These are phyloP conservation scores for Alternaria triticimaculans DNA, from an alignment of 2,329 filamentous ascomycete genomes.

Conservation along the genomic window DNA sequence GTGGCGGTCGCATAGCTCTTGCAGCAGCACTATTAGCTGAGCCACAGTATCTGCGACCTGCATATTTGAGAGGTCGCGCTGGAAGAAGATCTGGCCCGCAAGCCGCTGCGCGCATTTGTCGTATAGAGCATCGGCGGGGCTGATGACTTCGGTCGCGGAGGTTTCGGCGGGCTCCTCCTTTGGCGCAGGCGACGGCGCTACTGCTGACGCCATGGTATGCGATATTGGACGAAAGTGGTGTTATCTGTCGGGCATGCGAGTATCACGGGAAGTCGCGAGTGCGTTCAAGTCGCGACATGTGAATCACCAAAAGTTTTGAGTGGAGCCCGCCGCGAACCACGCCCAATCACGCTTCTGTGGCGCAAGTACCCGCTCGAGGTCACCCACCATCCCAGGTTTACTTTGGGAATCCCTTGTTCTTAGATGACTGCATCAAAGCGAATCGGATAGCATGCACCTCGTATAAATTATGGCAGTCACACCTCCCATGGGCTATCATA, in stretches of 20 bases:
- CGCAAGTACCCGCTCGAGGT: background rate
- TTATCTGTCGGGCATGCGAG: constrained; percentile 30
- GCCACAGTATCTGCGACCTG: constrained; percentile 44
- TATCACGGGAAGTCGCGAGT: constrained; percentile 5
- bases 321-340: background rate
- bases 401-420: background rate
- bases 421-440: background rate
- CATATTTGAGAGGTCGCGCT: constrained; percentile 48
- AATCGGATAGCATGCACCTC: background rate
- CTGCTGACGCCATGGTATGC: constrained; percentile 32
- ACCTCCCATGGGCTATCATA: background rate
- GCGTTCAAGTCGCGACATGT: constrained; percentile 7
- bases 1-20: constrained; percentile 44
- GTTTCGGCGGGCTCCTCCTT: constrained; percentile 25
- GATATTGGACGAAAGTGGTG: constrained; percentile 9
- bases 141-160: constrained; percentile 17
- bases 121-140: constrained; percentile 45
- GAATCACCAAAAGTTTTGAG: constrained; percentile 11
- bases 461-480: background rate
- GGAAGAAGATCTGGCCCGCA: constrained; percentile 48
- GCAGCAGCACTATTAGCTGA: constrained; percentile 41
- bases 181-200: constrained; percentile 21
- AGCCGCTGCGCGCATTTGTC: constrained; percentile 46
- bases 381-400: background rate
- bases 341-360: constrained; percentile 1